Conservation (phyloP, 352 stramenopile species). For the Globisporangium splendens region DNA sequence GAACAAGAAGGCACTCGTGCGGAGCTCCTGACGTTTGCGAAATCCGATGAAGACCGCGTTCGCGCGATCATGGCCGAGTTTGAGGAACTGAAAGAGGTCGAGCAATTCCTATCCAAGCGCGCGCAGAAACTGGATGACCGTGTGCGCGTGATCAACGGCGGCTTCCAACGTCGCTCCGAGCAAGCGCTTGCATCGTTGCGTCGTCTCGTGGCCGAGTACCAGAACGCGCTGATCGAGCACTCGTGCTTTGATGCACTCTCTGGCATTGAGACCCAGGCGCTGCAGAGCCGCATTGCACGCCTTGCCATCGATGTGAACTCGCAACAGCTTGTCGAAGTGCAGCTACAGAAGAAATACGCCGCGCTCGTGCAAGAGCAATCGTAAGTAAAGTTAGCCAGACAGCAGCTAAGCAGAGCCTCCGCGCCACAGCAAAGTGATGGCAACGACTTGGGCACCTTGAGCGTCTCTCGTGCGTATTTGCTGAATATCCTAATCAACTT, state of each 20-base stretch:
- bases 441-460: too few species aligned
- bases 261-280: conserved; percentile 44
- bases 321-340: conserved; percentile 71
- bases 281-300: conserved; percentile 59
- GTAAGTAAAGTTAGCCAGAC: too few species aligned
- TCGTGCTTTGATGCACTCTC: conserved; percentile 63
- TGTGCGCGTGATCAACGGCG: conserved; percentile 57
- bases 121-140: conserved; percentile 74
- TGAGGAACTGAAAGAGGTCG: conserved; percentile 56
- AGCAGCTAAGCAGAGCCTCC: too few species aligned
- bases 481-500: too few species aligned
- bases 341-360: conserved; percentile 78
- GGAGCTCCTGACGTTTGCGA: conserved; percentile 39
- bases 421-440: too few species aligned
- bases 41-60: conserved; percentile 35
- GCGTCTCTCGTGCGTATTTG: too few species aligned
- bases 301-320: conserved; percentile 73
- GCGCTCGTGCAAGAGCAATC: conserved; percentile 28
- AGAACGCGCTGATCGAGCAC: conserved; percentile 63
- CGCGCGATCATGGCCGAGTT: conserved; percentile 57
- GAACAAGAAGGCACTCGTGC: conserved; percentile 8
- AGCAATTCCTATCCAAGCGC: conserved; percentile 58
- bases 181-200: conserved; percentile 33
- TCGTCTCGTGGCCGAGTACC: conserved; percentile 34
- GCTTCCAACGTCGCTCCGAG: conserved; percentile 46